Conservation (phyloP, 805 yeast genomes). For the Candida anglica region DNA sequence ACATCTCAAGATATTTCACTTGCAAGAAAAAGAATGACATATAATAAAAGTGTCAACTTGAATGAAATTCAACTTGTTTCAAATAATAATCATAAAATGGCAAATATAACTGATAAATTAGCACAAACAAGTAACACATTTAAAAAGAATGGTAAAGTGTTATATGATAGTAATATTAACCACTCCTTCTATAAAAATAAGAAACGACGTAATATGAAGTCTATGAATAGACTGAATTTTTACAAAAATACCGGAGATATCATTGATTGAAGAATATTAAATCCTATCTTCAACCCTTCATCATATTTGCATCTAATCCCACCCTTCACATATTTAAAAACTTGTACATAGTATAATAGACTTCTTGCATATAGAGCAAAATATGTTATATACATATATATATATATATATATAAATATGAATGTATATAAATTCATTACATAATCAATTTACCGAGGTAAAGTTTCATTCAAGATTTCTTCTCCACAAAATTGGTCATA, state of each 20-base stretch:
- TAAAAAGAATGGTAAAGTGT: constrained; percentile 10
- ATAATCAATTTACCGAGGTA: too few relatives aligned
- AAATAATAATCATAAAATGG: too few relatives aligned
- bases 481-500: too few relatives aligned
- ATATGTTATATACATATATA: too few relatives aligned
- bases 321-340: too few relatives aligned
- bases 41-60: constrained; percentile 8
- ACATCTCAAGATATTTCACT: constrained; percentile 6
- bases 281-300: not conserved
- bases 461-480: too few relatives aligned
- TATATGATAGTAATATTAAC: constrained; percentile 10
- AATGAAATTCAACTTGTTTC: constrained; percentile 1
- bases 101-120: constrained; percentile 1
- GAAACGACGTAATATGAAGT: constrained; percentile 3
- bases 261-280: constrained; percentile 12
- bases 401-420: too few relatives aligned
- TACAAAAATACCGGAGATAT: constrained; percentile 21
- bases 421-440: too few relatives aligned
- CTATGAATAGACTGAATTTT: constrained; percentile 11
- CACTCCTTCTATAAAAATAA: constrained; percentile 10
- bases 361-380: too few relatives aligned
- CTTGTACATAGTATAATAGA: too few relatives aligned
- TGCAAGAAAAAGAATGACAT: constrained; percentile 6
- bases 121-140: constrained; percentile 4
- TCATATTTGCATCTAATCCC: too few relatives aligned